A percentile compares a stretch with the other conserved stretches of the same genome.
phyloP scores from a whole-genome alignment of 306 rosid genomes.

The Gastrolobium bilobum region DNA sequence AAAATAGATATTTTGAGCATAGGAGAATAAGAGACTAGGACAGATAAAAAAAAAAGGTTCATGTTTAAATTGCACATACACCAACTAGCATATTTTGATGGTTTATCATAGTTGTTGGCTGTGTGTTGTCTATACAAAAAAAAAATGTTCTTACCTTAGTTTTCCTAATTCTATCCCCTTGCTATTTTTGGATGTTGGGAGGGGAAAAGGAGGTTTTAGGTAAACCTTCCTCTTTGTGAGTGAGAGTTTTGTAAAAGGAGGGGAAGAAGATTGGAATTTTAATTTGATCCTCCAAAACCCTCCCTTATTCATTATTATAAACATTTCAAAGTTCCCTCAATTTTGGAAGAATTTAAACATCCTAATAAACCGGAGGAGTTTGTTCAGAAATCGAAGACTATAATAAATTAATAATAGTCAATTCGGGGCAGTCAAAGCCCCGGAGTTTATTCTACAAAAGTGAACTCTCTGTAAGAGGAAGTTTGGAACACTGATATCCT shows the following conservation, averaged over 20 bases:
- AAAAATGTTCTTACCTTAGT: not conserved
- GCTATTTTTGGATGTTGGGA: not conserved
- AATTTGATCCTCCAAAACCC: not conserved
- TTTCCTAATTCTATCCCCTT: not conserved
- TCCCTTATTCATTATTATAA: not conserved
- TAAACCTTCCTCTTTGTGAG: not conserved
- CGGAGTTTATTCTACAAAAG: too few relatives aligned
- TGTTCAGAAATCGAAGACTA: constrained; percentile 14
- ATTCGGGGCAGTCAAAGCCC: too few relatives aligned
- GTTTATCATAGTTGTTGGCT: constrained; percentile 6
- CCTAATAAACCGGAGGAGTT: not conserved
- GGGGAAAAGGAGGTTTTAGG: not conserved
- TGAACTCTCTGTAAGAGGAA: too few relatives aligned
- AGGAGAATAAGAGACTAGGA: not conserved
- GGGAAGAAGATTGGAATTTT: not conserved
- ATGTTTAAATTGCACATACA: not conserved
- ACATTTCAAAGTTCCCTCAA: not conserved
- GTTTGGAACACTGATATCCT: too few relatives aligned
- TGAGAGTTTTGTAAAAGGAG: not conserved
- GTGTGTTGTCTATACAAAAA: not conserved
- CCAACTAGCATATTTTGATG: not conserved
- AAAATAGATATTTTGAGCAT: not conserved
- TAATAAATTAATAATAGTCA: too few relatives aligned
- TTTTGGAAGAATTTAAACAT: not conserved
- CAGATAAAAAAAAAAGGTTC: not conserved